phyloP scores from a whole-genome alignment of 495 filamentous ascomycete species.

The Annulohypoxylon bovei region DNA sequence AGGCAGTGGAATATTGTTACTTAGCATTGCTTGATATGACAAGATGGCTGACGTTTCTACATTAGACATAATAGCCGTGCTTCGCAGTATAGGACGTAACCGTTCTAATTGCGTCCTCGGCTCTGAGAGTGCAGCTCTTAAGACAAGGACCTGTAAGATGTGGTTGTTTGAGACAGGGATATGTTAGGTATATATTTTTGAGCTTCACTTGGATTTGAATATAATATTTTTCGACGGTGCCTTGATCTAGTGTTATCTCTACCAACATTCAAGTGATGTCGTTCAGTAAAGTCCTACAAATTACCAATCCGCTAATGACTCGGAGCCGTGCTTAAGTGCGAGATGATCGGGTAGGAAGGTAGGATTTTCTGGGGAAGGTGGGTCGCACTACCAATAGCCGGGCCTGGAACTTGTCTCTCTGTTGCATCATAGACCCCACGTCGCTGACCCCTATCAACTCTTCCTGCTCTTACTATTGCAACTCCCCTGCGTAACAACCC shows the following conservation, averaged over 20 bases:
- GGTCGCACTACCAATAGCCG: slow-evolving; percentile 13
- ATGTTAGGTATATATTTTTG: not conserved
- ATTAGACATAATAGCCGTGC: not conserved
- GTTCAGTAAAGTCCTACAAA: not conserved
- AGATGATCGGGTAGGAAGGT: not conserved
- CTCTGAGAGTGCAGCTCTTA: not conserved
- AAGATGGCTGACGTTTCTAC: slow-evolving; percentile 12
- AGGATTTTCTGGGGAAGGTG: slow-evolving; percentile 43
- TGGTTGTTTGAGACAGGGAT: not conserved
- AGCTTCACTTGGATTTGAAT: not conserved
- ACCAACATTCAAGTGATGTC: not conserved
- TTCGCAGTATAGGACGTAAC: not conserved
- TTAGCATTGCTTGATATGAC: slow-evolving; percentile 11
- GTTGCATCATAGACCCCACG: slow-evolving; percentile 37
- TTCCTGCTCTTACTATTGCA: not conserved
- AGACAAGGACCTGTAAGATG: not conserved
- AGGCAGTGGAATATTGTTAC: slow-evolving; percentile 34
- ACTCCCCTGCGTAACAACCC: not conserved
- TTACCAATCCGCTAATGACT: slow-evolving; percentile 12
- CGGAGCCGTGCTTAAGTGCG: slow-evolving; percentile 6
- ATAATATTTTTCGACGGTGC: not conserved
- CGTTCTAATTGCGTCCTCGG: not conserved
- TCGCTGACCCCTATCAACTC: not conserved
- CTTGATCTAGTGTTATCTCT: not conserved
- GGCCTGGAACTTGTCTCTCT: slow-evolving; percentile 17